Percentiles rank a stretch among this genome's conserved stretches.
Conservation (phyloP, 352 stramenopile species). For the Phytophthora fragariae region DNA sequence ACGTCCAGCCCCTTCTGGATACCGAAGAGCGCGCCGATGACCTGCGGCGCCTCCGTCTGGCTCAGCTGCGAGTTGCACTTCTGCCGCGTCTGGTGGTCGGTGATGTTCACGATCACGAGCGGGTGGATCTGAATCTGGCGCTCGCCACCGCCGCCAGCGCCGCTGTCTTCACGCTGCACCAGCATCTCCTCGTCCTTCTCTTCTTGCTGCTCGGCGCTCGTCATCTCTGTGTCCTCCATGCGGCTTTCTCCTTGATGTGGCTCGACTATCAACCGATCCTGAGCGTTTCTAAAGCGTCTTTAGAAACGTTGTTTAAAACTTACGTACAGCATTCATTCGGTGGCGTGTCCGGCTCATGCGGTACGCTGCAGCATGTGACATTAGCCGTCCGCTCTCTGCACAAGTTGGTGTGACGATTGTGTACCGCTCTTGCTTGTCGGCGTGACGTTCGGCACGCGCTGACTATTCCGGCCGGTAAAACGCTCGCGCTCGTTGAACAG, state of each 20-base stretch:
- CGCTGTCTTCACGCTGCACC: conserved; percentile 54
- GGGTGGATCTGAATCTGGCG: conserved; percentile 82
- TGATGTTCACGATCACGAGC: conserved; percentile 95
- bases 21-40: conserved; percentile 94
- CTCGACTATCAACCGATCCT: conserved; percentile 16
- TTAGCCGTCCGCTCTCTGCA: background rate
- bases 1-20: conserved; percentile 87
- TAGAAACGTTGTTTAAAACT: background rate
- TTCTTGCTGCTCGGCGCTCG: conserved; percentile 28
- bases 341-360: background rate
- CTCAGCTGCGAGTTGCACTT: conserved; percentile 64
- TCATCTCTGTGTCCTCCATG: conserved; percentile 75
- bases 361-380: conserved; percentile 2
- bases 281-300: background rate
- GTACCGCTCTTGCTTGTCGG: conserved; percentile 25
- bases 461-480: conserved; percentile 48
- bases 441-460: conserved; percentile 38
- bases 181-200: conserved; percentile 55
- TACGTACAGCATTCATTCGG: background rate
- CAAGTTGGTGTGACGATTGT: conserved; percentile 21
- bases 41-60: conserved; percentile 55
- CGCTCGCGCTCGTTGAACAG: conserved; percentile 34
- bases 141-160: conserved; percentile 55
- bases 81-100: conserved; percentile 95
- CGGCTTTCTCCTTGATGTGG: conserved; percentile 17